Evolutionary conservation across 306 rosid species (phyloP), one percentile per base, ranked within the genome.

Genomic region (Sphenostylis stenocarpa): DNA sequence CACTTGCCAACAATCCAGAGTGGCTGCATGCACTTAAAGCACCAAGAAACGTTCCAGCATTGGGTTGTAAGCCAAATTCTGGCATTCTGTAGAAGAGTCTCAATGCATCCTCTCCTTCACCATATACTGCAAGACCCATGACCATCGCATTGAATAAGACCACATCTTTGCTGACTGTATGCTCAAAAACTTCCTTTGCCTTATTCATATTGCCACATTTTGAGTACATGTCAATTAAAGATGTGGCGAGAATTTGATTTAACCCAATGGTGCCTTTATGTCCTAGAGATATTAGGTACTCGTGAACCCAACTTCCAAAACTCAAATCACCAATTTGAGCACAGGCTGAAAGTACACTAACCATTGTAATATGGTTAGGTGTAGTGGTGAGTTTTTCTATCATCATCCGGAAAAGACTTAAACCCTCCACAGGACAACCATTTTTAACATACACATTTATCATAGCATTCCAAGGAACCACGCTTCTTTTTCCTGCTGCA

Each of bases 341-440:
- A 76, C 90, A 90, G 16, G 90, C 91, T 55, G 91, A 87, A 78
- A 90, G 90, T 73, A 87, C 89, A 7, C 87, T 87, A 20, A 90
- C 91, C 85, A 80, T 84, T 3, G 91, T 87, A 26, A 90, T 79
- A 71, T 87, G 94, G 67, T 90, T 90, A 24, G 89, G 91, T 14
- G 68, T 79, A 33, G 51, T 33, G 76, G 23, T 72, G 77, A 66
- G 69, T 49, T 73, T 82, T 29, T 74, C 84, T 17, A 83, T 49
- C 92, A 87, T 90, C 43, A 28, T 2, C 19, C 81, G 80, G 84
- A 84, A 90, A 77, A 86, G 83, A 75, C 70, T 78, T 56, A 84
- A 64, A 62, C 87, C 84, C 71, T 87, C 89, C 81, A 82, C 38
- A 60, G 81, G 88, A 61, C n/a, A 82, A 68, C 95, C 86, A 28